Base-by-base conservation (phyloP, 1,284 basidiomycete species). In the Austroboletus rostrupii region DNA sequence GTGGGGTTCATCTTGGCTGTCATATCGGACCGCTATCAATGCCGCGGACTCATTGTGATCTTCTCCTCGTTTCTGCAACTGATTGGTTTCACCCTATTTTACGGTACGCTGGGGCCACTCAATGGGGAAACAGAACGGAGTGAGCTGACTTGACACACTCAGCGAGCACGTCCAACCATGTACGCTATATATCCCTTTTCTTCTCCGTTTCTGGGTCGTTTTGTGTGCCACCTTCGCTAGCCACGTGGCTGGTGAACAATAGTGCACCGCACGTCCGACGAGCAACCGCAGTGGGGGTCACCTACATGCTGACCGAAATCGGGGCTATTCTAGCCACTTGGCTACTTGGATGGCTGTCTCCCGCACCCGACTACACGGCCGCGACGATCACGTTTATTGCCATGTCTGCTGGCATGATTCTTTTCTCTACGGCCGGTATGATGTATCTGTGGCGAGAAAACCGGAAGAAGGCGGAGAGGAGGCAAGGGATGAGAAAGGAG, bases 231-330 rank as follows among this genome's bases (percentile, higher is more conserved):
- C 74, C 79, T 1, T 66, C 76, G 3, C 46, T 77, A n/a, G 66
- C 65, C 1, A 73, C 79, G 0, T 82, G 80, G 80, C 58, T 68
- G 41, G 70, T 81, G n/a, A 83, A 83, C 61, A 85, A 85, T 62
- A 72, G 78, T 17, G 70, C 77, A 0, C 80, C 80, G 0, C 76
- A 81, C 55, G 71, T 72, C 40, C 69, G 79, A 36, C 73, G 80
- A 11, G 80, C 79, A 5, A 78, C 78, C 0, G 71, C 74, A 9
- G 72, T 84, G 39, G 80, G 77, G 2, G 60, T 79, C 33, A 72
- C 70, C 0, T 80, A 78, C 53, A 72, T 78, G 50, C 59, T 71
- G 59, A 75, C 74, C n/a, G 79, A 82, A 61, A 63, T 67, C 0
- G 82, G 81, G 3, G 81, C 78, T 8, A 80, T 84, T 49, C 69